Base-by-base conservation (phyloP, 805 yeast species). In the Barnettozyma sp. region DNA sequence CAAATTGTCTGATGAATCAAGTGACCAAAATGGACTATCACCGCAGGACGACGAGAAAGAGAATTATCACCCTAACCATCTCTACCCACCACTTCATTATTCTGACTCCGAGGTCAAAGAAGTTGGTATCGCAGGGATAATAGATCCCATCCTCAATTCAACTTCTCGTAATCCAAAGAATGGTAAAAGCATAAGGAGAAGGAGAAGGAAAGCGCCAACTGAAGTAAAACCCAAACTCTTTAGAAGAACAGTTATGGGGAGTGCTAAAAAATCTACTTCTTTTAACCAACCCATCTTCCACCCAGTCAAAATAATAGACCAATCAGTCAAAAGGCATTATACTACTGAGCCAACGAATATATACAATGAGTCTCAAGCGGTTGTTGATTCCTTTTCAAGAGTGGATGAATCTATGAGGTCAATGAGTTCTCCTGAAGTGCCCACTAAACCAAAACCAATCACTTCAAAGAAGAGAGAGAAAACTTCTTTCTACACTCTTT, bases 401-500 rank as follows among this genome's bases (percentile, higher is more conserved):
- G n/a, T n/a, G n/a, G n/a, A n/a, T n/a, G n/a, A n/a, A n/a, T n/a
- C n/a, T n/a, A n/a, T n/a, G n/a, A n/a, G n/a, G n/a, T n/a, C n/a
- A n/a, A n/a, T n/a, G n/a, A n/a, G n/a, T n/a, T n/a, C n/a, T n/a
- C n/a, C n/a, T 3, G 14, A 12, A 6, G 12, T 15, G 7, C n/a
- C 15, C 6, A 11, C 28, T 16, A 23, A 13, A 6, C 26, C 7
- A 16, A 32, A 32, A 15, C 22, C n/a, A 17, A 18, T n/a, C 15
- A 8, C 22, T 21, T n/a, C 14, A 13, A 17, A 16, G 6, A 33
- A 10, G 18, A 31, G 18, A 15, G 32, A 19, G 17, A 28, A 27
- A 17, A 19, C 14, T 7, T 22, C 26, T 12, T 38, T 36, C 27
- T 29, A 22, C 14, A 34, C 33, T 17, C 40, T 37, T 10, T 22